These are phyloP conservation scores for Euphorbia peplus DNA, from an alignment of 345 rosid species.

Conservation along the genomic window DNA sequence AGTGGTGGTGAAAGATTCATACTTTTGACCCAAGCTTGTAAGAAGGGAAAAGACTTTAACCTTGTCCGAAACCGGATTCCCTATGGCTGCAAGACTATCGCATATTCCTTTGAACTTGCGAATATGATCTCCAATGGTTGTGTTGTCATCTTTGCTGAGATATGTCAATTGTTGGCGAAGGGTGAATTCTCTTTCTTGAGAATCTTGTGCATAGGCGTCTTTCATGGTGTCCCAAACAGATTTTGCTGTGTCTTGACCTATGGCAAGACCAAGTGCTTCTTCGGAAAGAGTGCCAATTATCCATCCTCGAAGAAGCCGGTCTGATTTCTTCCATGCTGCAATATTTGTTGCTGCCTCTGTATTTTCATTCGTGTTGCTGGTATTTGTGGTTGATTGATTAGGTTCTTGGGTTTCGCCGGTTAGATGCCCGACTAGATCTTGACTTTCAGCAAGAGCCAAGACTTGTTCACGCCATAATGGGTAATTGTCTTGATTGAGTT, in stretches of 20 bases:
- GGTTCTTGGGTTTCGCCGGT: not conserved
- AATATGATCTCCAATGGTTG: not conserved
- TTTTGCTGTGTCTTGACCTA: not conserved
- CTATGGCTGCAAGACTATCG: too few species aligned
- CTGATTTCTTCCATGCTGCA: not conserved
- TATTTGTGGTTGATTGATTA: not conserved
- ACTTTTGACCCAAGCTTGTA: not conserved
- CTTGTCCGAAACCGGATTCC: not conserved
- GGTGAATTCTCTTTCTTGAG: not conserved
- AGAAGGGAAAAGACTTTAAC: not conserved
- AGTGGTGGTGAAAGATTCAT: too few species aligned
- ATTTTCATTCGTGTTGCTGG: not conserved
- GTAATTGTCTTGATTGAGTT: not conserved
- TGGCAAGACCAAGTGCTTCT: not conserved
- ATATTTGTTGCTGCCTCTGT: not conserved
- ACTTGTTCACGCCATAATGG: not conserved
- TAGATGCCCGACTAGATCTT: not conserved
- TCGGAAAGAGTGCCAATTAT: not conserved
- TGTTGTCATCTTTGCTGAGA: not conserved
- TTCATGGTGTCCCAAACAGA: not conserved
- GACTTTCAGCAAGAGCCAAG: not conserved
- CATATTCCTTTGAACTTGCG: not conserved
- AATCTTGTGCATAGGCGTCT: not conserved
- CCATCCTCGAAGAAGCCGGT: too few species aligned
- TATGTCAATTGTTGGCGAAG: not conserved